Percentiles rank a stretch among this genome's conserved stretches.
Conservation (phyloP, 148 eudicot genomes). For the Spergularia marina region DNA sequence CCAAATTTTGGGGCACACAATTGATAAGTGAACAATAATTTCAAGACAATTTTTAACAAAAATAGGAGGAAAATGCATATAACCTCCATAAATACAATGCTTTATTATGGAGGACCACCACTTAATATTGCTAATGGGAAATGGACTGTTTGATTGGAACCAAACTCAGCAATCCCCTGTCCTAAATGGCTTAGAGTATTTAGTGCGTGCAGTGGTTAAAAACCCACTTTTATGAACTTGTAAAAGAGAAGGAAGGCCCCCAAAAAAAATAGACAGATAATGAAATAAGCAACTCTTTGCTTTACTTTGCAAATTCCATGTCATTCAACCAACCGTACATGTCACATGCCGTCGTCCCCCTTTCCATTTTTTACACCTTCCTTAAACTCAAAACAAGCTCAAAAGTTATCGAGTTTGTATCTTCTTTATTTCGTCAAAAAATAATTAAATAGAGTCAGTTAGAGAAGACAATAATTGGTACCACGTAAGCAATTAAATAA, state of each 20-base stretch:
- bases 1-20: no score
- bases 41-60: no score
- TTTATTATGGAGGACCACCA: not conserved
- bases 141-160: slow-evolving; percentile 11
- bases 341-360: slow-evolving; percentile 2
- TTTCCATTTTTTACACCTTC: no score
- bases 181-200: not conserved
- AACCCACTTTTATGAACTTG: slow-evolving; percentile 11
- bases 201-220: slow-evolving; percentile 12
- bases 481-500: no score
- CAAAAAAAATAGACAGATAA: not conserved
- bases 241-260: not conserved
- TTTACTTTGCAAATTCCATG: not conserved
- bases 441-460: no score
- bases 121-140: not conserved
- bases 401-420: no score
- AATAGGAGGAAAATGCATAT: not conserved
- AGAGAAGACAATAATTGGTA: no score
- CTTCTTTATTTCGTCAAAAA: not conserved
- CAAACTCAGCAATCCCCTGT: not conserved
- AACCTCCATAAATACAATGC: not conserved
- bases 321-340: slow-evolving; percentile 13
- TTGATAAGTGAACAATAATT: no score
- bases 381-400: no score
- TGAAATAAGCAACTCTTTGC: not conserved